Base-by-base conservation (phyloP, 345 rosid genomes). In the Moringa oleifera region DNA sequence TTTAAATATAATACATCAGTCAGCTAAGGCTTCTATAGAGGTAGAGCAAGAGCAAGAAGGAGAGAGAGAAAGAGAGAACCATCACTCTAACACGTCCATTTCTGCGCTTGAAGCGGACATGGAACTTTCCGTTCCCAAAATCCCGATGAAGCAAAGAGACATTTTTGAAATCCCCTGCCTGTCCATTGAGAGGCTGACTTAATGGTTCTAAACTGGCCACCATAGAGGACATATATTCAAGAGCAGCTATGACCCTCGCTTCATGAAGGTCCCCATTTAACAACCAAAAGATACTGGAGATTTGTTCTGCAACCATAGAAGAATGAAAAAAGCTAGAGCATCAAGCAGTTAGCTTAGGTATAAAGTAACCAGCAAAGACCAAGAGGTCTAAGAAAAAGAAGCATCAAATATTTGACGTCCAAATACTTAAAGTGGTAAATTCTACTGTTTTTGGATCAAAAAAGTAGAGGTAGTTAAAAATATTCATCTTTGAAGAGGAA, bases 11-110 rank as follows among this genome's bases (percentile, higher is more conserved):
- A 25, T 52, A 22, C 53, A 33, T 41, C 6, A 19, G 63, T 65
- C 53, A 65, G 47, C 62, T 66, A 31, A 33, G 51, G 37, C 53
- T 23, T 54, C 49, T 1, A 18, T 2, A 62, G 54, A 60, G 10
- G 37, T 0, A 45, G 37, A 60, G 13, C 18, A 24, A 61, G 21
- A 41, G 18, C 46, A 13, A 58, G 28, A 61, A 19, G 31, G 16
- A 51, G 18, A 58, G 63, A 65, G 57, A 10, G 22, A 57, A 58
- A 62, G 56, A 53, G 59, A 37, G 61, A 67, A 88, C 97, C 97
- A 83, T 77, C 58, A 80, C 73, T 55, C 90, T 80, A 46, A 94
- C 82, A 0, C 96, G 89, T 47, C 97, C 97, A 77, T 94, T 94
- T 54, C 95, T 81, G 66, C 84, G 86, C 79, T 94, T 94, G 62